phyloP scores from a whole-genome alignment of 2,329 filamentous ascomycete genomes.

The Trichophyton rubrum region DNA sequence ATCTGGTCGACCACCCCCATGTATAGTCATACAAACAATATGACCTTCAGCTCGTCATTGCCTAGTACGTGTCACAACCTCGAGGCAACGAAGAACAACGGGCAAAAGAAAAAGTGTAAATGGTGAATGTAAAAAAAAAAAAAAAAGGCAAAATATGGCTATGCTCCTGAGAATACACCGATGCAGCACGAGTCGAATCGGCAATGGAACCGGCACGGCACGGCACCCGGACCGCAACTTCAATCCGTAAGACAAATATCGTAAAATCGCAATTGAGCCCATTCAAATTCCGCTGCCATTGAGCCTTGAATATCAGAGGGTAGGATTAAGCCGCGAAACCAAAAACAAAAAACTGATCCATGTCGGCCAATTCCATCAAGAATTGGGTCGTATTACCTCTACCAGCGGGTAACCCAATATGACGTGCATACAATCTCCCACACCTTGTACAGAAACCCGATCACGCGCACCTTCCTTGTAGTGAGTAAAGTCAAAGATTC shows the following conservation, averaged over 20 bases:
- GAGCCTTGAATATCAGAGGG: not conserved
- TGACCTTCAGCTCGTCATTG: not conserved
- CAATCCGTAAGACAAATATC: not conserved
- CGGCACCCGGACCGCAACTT: slow-evolving; percentile 1
- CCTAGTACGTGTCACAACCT: not conserved
- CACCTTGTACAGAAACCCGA: slow-evolving; percentile 6
- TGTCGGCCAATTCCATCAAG: not conserved
- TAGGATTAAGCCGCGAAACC: not conserved
- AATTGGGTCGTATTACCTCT: slow-evolving; percentile 2
- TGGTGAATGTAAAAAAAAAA: not conserved
- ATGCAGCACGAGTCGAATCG: not conserved
- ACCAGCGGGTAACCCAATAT: not conserved
- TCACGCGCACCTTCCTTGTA: slow-evolving; percentile 3
- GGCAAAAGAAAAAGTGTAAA: not conserved
- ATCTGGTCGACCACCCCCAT: not conserved
- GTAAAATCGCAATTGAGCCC: not conserved
- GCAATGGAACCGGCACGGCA: not conserved
- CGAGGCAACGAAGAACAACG: not conserved
- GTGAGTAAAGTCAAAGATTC: not conserved
- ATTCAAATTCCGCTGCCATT: not conserved
- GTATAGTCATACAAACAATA: slow-evolving; percentile 4
- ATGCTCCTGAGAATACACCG: not conserved
- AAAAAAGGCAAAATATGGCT: not conserved
- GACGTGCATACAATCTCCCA: not conserved
- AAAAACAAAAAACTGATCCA: not conserved